Evolutionary conservation across 2,329 filamentous ascomycete genomes (phyloP), one percentile per base, ranked within the genome.

Genomic region (Epicoccum nigrum): DNA sequence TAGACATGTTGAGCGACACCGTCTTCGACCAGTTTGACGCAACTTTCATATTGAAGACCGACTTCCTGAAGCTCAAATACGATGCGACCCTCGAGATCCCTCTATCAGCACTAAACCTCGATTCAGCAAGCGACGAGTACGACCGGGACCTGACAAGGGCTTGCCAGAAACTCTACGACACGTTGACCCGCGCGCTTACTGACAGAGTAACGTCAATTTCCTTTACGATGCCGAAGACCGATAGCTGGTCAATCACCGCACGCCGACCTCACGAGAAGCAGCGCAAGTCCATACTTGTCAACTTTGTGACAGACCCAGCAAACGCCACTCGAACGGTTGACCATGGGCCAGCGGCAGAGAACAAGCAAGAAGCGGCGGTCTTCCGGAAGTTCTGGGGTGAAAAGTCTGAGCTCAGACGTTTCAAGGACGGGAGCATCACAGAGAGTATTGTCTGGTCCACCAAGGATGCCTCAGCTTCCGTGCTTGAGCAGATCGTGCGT

Each of bases 301-400:
- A 86, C 2, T 77, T 97, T 32, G 74, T 89, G 8, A 86, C 93
- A 39, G 85, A 97, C 62, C 80, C 89, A 1, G 79, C 83, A 30
- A 88, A 90, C 61, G 86, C 88, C 64, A 79, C 82, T 47, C 87
- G 92, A 25, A 82, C 86, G 38, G 89, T 97, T 56, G 94, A 99
- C 60, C 89, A 92, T 69, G 94, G 94, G 0, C 94, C 94, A 4
- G 77, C 87, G 1, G 90, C 91, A 2, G 92, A 97, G 68, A 84
- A 94, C 54, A 92, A 93, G 72, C 86, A 88, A 58, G 90, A 91
- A 57, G 88, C 92, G 19, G 85, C 86, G 8, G 82, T 81, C 25
- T 99, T 97, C 72, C 89, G 90, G 28, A 84, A 87, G 27, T 97
- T 99, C 70, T 99, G 95, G 94, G 94, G 93, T 6, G 88, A 93